These are phyloP conservation scores for Diaporthe velutina DNA, from an alignment of 2,329 filamentous ascomycete species.

Conservation along the genomic window DNA sequence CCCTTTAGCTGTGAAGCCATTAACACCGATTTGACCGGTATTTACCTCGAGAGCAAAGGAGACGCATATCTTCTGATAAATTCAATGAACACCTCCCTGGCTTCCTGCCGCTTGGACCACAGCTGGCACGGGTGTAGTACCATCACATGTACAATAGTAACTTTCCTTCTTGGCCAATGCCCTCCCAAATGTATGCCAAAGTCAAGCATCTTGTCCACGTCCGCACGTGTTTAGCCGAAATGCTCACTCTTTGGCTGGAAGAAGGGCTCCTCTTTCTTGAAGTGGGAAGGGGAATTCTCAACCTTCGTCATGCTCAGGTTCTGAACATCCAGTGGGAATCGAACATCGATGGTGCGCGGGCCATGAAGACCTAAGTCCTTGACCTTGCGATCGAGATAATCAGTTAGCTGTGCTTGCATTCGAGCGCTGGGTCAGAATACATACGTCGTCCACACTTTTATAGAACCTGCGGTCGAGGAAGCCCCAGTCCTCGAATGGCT, in stretches of 20 bases:
- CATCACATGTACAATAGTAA: not conserved
- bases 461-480: constrained; percentile 26
- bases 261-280: not conserved
- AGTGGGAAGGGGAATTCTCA: not conserved
- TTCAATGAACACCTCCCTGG: not conserved
- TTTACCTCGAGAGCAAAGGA: not conserved
- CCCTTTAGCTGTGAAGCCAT: not conserved
- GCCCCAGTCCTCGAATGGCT: constrained; percentile 15
- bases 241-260: not conserved
- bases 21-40: no score
- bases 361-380: not conserved
- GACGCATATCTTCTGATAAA: not conserved
- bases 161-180: not conserved
- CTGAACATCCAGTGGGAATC: not conserved
- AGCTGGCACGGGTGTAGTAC: not conserved
- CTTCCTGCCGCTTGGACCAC: not conserved
- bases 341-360: not conserved
- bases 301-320: not conserved
- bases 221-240: not conserved
- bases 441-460: not conserved
- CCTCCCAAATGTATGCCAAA: not conserved
- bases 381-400: not conserved
- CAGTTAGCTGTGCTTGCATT: not conserved
- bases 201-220: no score
- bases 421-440: not conserved